Evolutionary conservation across 495 filamentous ascomycete genomes (phyloP).

Genomic region (Achaetomiella virescens): DNA sequence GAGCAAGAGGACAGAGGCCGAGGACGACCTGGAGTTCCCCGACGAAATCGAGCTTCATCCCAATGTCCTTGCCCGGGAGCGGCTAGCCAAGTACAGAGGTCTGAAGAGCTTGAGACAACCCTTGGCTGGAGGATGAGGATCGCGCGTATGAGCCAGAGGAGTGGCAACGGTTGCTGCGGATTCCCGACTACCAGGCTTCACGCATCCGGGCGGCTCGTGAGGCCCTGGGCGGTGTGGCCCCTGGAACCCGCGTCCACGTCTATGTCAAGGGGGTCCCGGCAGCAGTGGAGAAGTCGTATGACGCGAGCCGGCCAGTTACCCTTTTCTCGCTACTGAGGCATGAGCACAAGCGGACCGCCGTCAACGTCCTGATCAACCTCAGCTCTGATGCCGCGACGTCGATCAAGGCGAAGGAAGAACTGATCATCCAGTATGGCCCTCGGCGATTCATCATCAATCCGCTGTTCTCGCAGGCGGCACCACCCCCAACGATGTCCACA

Average conservation of each 20-base stretch:
- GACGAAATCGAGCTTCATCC: slow-evolving; percentile 95
- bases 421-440: slow-evolving; percentile 83
- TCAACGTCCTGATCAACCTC: slow-evolving; percentile 81
- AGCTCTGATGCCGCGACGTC: slow-evolving; percentile 63
- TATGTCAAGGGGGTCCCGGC: slow-evolving; percentile 69
- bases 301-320: slow-evolving; percentile 53
- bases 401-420: slow-evolving; percentile 80
- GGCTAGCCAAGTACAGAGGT: slow-evolving; percentile 78
- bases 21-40: slow-evolving; percentile 90
- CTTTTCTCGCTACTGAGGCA: slow-evolving; percentile 84
- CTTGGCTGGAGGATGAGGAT: slow-evolving; percentile 86
- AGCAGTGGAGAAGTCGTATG: slow-evolving; percentile 47
- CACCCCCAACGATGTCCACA: slow-evolving; percentile 92
- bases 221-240: slow-evolving; percentile 72
- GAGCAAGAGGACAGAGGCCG: slow-evolving; percentile 66
- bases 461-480: slow-evolving; percentile 77
- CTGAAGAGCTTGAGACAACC: slow-evolving; percentile 78
- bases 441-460: slow-evolving; percentile 82
- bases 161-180: slow-evolving; percentile 75
- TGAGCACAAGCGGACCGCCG: slow-evolving; percentile 84
- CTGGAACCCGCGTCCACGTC: slow-evolving; percentile 74
- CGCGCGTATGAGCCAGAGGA: slow-evolving; percentile 78
- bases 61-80: slow-evolving; percentile 76
- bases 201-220: slow-evolving; percentile 70
- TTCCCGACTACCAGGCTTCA: slow-evolving; percentile 76